phyloP scores from a whole-genome alignment of 495 filamentous ascomycete species.

The Aspergillus wentii region DNA sequence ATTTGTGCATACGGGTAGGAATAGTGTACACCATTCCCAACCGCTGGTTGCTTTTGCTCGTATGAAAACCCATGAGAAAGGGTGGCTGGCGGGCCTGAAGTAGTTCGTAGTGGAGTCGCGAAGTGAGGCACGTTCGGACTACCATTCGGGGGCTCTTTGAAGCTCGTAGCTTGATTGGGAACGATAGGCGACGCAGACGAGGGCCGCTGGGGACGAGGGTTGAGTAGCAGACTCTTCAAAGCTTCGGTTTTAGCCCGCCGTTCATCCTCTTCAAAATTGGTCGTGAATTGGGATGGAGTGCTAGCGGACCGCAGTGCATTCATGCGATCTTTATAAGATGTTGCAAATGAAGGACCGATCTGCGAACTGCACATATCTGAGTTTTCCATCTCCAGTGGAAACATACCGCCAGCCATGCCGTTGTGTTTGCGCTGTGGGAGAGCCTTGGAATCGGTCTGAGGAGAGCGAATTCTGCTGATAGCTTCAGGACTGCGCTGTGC shows the following conservation, averaged over 20 bases:
- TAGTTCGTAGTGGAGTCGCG: constrained; percentile 32
- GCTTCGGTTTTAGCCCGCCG: constrained; percentile 40
- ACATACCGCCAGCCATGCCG: constrained; percentile 49
- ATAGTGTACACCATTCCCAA: constrained; percentile 11
- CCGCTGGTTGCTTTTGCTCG: constrained; percentile 8
- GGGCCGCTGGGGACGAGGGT: constrained; percentile 38
- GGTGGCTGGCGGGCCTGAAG: constrained; percentile 30
- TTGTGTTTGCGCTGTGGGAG: constrained; percentile 24
- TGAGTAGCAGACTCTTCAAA: constrained; percentile 43
- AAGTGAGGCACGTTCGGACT: constrained; percentile 25
- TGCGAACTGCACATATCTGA: constrained; percentile 33
- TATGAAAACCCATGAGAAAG: constrained; percentile 13
- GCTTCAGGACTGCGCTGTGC: constrained; percentile 41
- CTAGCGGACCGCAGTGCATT: constrained; percentile 44
- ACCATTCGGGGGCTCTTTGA: constrained; percentile 9
- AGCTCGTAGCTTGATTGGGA: constrained; percentile 8
- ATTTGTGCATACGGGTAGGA: constrained; percentile 10
- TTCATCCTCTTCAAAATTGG: constrained; percentile 30
- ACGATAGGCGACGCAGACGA: constrained; percentile 21
- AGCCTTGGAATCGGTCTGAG: constrained; percentile 31
- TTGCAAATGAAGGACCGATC: constrained; percentile 62
- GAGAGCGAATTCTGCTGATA: constrained; percentile 26
- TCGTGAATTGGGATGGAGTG: constrained; percentile 15
- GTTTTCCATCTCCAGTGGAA: constrained; percentile 63
- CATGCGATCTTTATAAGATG: constrained; percentile 62